Percentiles rank a stretch among this genome's conserved stretches.
phyloP scores from a whole-genome alignment of 805 yeast species.

The Metschnikowia sp. region DNA sequence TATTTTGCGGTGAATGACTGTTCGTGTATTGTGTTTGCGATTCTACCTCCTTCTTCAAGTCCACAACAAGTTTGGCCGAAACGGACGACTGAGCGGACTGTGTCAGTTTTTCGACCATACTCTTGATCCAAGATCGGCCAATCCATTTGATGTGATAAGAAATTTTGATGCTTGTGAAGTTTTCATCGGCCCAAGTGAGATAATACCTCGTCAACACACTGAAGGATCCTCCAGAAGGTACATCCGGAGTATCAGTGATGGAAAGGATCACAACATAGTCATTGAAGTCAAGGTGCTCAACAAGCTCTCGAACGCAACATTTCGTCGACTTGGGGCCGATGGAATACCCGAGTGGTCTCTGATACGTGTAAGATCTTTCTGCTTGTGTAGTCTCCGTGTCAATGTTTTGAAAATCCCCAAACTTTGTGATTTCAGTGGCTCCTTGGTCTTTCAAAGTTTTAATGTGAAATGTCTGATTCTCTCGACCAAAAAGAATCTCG shows the following conservation, averaged over 20 bases:
- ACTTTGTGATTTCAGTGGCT: conserved; percentile 54
- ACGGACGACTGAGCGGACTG: conserved; percentile 70
- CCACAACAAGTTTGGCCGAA: conserved; percentile 47
- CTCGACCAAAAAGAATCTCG: conserved; percentile 55
- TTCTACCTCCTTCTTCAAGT: conserved; percentile 40
- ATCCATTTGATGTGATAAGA: conserved; percentile 85
- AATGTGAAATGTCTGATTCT: conserved; percentile 45
- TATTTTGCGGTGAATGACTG: not conserved
- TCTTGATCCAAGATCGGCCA: conserved; percentile 78
- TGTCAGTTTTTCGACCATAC: conserved; percentile 72
- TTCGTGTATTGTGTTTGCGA: conserved; percentile 6
- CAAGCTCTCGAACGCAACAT: conserved; percentile 59
- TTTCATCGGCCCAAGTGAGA: conserved; percentile 69
- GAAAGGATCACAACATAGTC: conserved; percentile 50
- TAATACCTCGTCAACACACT: conserved; percentile 69
- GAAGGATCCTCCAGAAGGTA: conserved; percentile 87
- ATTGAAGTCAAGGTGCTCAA: conserved; percentile 51
- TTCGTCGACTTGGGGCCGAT: conserved; percentile 77
- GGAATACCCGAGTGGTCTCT: conserved; percentile 61
- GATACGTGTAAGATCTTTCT: conserved; percentile 53
- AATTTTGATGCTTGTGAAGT: conserved; percentile 56
- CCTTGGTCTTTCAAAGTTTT: conserved; percentile 55
- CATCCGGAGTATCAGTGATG: conserved; percentile 65
- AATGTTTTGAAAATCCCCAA: conserved; percentile 21
- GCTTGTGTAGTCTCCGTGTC: conserved; percentile 33